phyloP scores from a whole-genome alignment of 495 filamentous ascomycete species.

The Achaetomiella virescens region DNA sequence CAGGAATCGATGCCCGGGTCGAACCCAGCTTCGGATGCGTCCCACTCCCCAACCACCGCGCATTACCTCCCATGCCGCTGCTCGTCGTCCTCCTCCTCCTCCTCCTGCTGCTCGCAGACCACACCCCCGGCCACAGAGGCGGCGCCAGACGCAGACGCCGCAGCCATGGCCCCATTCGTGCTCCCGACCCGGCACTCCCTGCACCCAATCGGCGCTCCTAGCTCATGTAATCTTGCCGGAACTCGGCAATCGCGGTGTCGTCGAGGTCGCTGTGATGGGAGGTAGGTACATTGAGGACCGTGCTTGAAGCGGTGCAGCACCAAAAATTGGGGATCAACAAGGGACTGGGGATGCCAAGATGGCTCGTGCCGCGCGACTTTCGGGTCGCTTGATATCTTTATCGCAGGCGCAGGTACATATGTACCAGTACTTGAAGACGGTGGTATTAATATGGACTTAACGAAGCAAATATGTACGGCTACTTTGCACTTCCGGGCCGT shows the following conservation, averaged over 20 bases:
- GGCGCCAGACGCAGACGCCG: conserved; percentile 17
- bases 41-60: neutral
- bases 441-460: no score
- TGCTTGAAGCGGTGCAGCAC: neutral
- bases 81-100: neutral
- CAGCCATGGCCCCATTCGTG: conserved; percentile 32
- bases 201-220: conserved; percentile 25
- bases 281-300: neutral
- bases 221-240: conserved; percentile 10
- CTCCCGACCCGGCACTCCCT: conserved; percentile 20
- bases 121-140: neutral
- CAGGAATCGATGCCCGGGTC: neutral
- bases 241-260: neutral
- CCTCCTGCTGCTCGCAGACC: no score
- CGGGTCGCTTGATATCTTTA: neutral
- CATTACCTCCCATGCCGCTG: neutral
- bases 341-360: neutral
- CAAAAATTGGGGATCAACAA: conserved; percentile 5
- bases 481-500: no score
- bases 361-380: neutral
- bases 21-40: neutral
- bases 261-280: neutral
- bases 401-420: no score
- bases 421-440: no score
- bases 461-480: no score